Percentiles rank a stretch among this genome's conserved stretches.
phyloP scores from a whole-genome alignment of 257 asterid species.

The Ballota nigra region DNA sequence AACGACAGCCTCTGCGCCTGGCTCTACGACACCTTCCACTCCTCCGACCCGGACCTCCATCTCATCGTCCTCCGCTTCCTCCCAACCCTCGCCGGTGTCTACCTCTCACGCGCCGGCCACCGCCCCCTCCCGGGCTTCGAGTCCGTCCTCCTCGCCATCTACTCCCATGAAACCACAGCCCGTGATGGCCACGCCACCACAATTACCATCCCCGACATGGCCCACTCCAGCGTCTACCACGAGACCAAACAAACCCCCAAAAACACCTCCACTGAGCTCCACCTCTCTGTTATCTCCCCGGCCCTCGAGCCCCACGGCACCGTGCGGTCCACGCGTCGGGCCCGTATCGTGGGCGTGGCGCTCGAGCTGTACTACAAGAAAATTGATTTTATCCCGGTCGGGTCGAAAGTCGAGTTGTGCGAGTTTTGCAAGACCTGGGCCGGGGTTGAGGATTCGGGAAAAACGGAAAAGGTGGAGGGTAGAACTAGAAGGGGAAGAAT shows the following conservation, averaged over 20 bases:
- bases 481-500: slow-evolving; percentile 49
- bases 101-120: slow-evolving; percentile 69
- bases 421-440: slow-evolving; percentile 66
- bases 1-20: slow-evolving; percentile 84
- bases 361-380: slow-evolving; percentile 52
- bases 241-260: slow-evolving; percentile 48
- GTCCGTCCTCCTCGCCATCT: slow-evolving; percentile 73
- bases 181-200: slow-evolving; percentile 62
- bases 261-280: slow-evolving; percentile 57
- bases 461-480: not conserved
- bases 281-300: slow-evolving; percentile 60
- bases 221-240: slow-evolving; percentile 75
- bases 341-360: slow-evolving; percentile 68
- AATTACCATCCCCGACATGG: slow-evolving; percentile 64
- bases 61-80: slow-evolving; percentile 78
- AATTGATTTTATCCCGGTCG: slow-evolving; percentile 51
- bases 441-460: slow-evolving; percentile 32
- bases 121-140: slow-evolving; percentile 85
- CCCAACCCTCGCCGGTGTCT: slow-evolving; percentile 72
- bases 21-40: slow-evolving; percentile 94
- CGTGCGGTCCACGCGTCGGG: slow-evolving; percentile 64
- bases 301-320: slow-evolving; percentile 65
- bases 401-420: slow-evolving; percentile 74
- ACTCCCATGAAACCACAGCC: slow-evolving; percentile 61
- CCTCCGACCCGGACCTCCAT: slow-evolving; percentile 66